These are phyloP conservation scores for Apiospora rasikravindrae DNA, from an alignment of 2,329 filamentous ascomycete genomes.

Conservation along the genomic window DNA sequence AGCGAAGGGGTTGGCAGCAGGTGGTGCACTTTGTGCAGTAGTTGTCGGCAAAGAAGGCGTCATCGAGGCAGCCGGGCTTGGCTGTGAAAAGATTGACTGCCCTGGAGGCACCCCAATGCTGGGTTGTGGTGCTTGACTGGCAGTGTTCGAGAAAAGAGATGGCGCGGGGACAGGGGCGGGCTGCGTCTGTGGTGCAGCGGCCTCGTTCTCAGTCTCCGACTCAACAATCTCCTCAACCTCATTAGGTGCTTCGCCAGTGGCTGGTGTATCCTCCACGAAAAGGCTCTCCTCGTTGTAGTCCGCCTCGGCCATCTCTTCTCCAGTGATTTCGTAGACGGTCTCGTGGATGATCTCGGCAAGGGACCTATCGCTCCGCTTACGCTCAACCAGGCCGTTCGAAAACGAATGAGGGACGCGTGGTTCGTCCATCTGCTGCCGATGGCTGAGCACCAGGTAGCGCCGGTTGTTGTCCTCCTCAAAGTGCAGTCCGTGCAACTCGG, in stretches of 20 bases:
- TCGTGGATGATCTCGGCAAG: constrained; percentile 61
- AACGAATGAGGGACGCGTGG: constrained; percentile 60
- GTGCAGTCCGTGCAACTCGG: constrained; percentile 60
- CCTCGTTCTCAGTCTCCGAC: not conserved
- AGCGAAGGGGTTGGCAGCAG: constrained; percentile 13
- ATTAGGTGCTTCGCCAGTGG: not conserved
- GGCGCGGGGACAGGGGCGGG: not conserved
- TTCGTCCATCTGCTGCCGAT: constrained; percentile 50
- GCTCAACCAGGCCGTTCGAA: constrained; percentile 62
- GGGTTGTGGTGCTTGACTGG: not conserved
- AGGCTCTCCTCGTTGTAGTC: constrained; percentile 31
- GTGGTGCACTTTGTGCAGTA: not conserved
- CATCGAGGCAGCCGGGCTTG: not conserved
- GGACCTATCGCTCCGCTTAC: constrained; percentile 58
- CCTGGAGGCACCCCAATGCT: constrained; percentile 13
- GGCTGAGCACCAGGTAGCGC: constrained; percentile 51
- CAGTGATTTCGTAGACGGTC: constrained; percentile 50
- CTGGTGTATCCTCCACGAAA: constrained; percentile 32
- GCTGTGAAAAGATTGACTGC: constrained; percentile 9
- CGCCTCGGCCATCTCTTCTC: constrained; percentile 7
- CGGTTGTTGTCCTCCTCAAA: constrained; percentile 50
- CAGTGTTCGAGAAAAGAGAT: not conserved
- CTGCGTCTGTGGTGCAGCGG: not conserved
- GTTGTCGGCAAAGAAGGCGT: constrained; percentile 20
- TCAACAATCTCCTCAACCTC: not conserved